phyloP scores from a whole-genome alignment of 805 yeast genomes.

The Nadsonia fulvescens region DNA sequence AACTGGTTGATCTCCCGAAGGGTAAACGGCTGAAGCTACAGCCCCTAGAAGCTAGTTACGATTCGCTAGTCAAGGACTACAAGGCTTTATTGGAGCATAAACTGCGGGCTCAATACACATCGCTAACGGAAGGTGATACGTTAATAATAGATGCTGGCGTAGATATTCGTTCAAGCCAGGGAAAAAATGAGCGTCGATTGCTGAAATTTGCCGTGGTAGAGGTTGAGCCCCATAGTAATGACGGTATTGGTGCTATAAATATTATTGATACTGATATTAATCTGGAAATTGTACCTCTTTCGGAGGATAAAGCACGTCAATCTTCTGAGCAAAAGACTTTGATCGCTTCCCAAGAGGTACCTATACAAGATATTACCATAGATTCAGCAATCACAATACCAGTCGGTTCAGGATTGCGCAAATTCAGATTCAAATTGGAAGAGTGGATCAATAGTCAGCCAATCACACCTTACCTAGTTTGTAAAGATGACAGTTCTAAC shows the following conservation, averaged over 20 bases:
- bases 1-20: slow-evolving; percentile 23
- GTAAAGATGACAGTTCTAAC: too few relatives aligned
- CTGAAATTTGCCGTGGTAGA: slow-evolving; percentile 21
- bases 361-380: too few relatives aligned
- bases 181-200: too few relatives aligned
- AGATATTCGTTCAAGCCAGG: too few relatives aligned
- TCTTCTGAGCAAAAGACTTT: not conserved
- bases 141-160: slow-evolving; percentile 18
- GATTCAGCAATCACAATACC: too few relatives aligned
- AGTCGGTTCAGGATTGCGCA: not conserved
- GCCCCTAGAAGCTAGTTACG: slow-evolving; percentile 20
- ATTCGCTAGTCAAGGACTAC: slow-evolving; percentile 25
- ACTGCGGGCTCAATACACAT: slow-evolving; percentile 31
- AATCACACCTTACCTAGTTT: not conserved
- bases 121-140: slow-evolving; percentile 25
- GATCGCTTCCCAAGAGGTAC: too few relatives aligned
- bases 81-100: slow-evolving; percentile 33
- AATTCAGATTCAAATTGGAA: not conserved
- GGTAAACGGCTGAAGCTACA: slow-evolving; percentile 28
- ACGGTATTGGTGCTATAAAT: slow-evolving; percentile 28
- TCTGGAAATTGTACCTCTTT: slow-evolving; percentile 23
- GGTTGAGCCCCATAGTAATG: slow-evolving; percentile 18
- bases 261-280: slow-evolving; percentile 40
- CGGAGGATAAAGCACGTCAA: slow-evolving; percentile 9
- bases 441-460: not conserved